phyloP scores from a whole-genome alignment of 208 protist genomes.

The Trypanosoma scelopori region DNA sequence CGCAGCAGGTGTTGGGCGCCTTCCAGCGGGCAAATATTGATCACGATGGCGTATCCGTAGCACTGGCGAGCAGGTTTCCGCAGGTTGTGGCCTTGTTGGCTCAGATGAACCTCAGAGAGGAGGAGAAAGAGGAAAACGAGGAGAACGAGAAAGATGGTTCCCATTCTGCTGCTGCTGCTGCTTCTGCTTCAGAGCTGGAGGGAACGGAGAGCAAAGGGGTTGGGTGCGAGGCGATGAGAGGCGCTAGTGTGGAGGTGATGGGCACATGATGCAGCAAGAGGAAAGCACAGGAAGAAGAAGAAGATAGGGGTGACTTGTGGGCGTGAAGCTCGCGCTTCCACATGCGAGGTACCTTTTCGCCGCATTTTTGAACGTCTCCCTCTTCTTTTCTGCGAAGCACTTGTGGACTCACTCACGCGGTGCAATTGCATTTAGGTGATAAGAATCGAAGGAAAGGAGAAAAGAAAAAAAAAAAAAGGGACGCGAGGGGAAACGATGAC shows the following conservation, averaged over 20 bases:
- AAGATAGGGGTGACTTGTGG: too few relatives aligned
- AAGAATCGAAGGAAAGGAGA: background rate
- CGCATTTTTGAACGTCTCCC: too few relatives aligned
- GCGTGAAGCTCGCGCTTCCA: too few relatives aligned
- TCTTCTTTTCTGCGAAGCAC: too few relatives aligned
- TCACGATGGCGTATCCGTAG: constrained; percentile 25
- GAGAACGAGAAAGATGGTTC: background rate
- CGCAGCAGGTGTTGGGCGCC: constrained; percentile 28
- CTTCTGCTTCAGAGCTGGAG: background rate
- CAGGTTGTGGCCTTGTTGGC: constrained; percentile 15
- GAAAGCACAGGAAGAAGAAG: too few relatives aligned
- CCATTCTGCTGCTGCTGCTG: too few relatives aligned
- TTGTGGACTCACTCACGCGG: too few relatives aligned
- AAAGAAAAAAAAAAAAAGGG: background rate
- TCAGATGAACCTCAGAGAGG: background rate
- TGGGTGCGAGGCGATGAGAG: too few relatives aligned
- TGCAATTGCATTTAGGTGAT: too few relatives aligned
- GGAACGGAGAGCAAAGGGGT: background rate
- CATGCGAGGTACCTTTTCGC: too few relatives aligned
- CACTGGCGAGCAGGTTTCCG: constrained; percentile 38
- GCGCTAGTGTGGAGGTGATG: too few relatives aligned
- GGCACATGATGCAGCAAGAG: too few relatives aligned
- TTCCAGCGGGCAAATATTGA: constrained; percentile 31
- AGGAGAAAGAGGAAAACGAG: constrained; percentile 9
- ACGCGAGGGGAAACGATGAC: background rate